Base-by-base conservation (phyloP, 2,329 filamentous ascomycete species). In the Coniosporium tulheliwenetii region DNA sequence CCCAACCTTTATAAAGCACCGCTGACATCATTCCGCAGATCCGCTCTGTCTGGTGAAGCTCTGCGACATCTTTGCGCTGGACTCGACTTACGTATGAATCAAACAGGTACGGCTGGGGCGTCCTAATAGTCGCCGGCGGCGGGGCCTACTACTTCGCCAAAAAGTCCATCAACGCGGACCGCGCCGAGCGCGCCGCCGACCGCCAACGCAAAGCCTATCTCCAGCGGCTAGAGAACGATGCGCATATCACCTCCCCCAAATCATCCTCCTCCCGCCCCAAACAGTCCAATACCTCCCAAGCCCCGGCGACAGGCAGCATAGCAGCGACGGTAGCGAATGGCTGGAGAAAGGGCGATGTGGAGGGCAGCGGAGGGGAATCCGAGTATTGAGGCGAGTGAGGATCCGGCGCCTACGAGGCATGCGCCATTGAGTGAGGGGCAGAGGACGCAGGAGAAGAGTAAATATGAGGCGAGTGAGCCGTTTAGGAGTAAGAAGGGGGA, bases 141-240 rank as follows among this genome's bases (percentile, higher is more conserved):
- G 84, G 81, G 47, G 86, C 89, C 54, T 98, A 96, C 70, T 86
- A 84, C 68, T 94, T 95, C 59, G 91, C 91, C 48, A 98, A 98
- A 71, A 74, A 77, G 56, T 80, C 79, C 60, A 93, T 98, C 72
- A 94, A 95, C 58, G 83, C 83, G 50, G 86, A 95, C 62, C 83
- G 89, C 48, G 71, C 75, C 45, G 67, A 75, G 45, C 77, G 84
- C 53, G 75, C 81, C 48, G 77, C 81, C 45, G 72, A 75, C 50
- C 79, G 81, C 64, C 79, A 72, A 64, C 72, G 71, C 51, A 52
- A 41, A 58, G 57, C 44, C 54, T 48, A 39, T 48, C 49, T 40
- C 58, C 54, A 56, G 31, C 39, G 49, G 31, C 47, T 51, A 30
- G 51, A 56, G 30, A 52, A 49, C 47, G 41, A 58, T 52, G 12